phyloP scores from a whole-genome alignment of 352 stramenopile species.

The Halophytophthora batemanensis region DNA sequence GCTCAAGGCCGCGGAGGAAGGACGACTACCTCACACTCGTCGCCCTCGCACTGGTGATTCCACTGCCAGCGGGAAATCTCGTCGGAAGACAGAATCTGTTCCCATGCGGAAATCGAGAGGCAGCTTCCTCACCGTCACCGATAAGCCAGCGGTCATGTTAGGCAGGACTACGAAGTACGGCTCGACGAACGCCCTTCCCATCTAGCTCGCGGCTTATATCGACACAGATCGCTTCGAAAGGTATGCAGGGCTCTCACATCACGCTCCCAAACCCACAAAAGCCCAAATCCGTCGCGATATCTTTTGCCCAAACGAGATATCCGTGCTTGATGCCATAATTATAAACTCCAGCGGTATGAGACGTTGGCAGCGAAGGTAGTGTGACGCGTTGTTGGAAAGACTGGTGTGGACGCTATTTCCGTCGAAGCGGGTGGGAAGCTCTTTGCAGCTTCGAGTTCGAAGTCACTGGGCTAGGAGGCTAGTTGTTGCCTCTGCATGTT shows the following conservation, averaged over 20 bases:
- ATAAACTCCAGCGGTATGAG: too few species aligned
- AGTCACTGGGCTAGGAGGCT: too few species aligned
- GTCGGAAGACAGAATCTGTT: constrained; percentile 29
- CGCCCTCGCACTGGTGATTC: constrained; percentile 9
- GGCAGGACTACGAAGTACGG: constrained; percentile 11
- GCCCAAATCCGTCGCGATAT: too few species aligned
- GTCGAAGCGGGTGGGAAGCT: too few species aligned
- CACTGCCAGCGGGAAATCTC: constrained; percentile 1
- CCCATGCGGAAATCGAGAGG: constrained; percentile 8
- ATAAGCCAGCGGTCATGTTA: constrained; percentile 14
- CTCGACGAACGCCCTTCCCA: constrained; percentile 2
- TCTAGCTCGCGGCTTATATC: background rate
- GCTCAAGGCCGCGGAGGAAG: constrained; percentile 52
- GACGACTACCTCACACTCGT: constrained; percentile 29
- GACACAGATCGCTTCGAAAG: background rate
- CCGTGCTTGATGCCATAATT: too few species aligned
- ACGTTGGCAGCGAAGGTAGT: too few species aligned
- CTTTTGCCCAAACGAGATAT: too few species aligned
- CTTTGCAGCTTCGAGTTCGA: too few species aligned
- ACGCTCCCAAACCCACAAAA: too few species aligned
- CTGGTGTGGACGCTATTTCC: constrained; percentile 15
- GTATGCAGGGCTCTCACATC: too few species aligned
- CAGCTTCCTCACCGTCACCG: constrained; percentile 6
- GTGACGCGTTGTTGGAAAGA: too few species aligned
- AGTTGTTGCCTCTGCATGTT: background rate